phyloP scores from a whole-genome alignment of 1,284 basidiomycete species.

The Rhizoctonia solani region DNA sequence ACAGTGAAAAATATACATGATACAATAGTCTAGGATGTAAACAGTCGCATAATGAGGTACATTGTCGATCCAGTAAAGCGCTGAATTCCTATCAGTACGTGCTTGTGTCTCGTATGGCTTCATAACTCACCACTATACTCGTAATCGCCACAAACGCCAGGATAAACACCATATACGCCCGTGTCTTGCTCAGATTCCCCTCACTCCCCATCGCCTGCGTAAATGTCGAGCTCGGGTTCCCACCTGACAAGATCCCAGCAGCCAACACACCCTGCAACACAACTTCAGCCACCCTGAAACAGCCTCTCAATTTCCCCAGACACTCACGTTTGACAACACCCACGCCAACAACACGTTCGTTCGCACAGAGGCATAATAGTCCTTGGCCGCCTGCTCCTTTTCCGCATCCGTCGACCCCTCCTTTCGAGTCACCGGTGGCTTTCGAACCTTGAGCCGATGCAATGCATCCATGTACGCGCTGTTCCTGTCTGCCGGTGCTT shows the following conservation, averaged over 20 bases:
- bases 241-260: slow-evolving; percentile 71
- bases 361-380: slow-evolving; percentile 87
- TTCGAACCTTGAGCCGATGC: slow-evolving; percentile 73
- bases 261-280: slow-evolving; percentile 67
- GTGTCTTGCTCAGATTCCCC: slow-evolving; percentile 59
- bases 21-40: slow-evolving; percentile 47
- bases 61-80: slow-evolving; percentile 66
- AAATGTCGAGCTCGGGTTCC: slow-evolving; percentile 67
- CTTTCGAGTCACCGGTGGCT: slow-evolving; percentile 50
- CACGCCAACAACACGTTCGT: slow-evolving; percentile 88
- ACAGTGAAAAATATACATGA: background rate
- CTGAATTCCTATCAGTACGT: slow-evolving; percentile 47
- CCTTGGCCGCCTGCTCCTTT: slow-evolving; percentile 77
- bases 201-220: slow-evolving; percentile 47
- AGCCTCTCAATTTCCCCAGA: background rate
- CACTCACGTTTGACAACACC: slow-evolving; percentile 78
- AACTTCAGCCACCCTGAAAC: background rate
- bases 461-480: slow-evolving; percentile 88
- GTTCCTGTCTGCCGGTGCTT: slow-evolving; percentile 86
- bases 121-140: slow-evolving; percentile 55
- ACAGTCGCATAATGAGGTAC: slow-evolving; percentile 64
- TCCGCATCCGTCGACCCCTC: slow-evolving; percentile 53
- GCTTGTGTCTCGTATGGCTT: slow-evolving; percentile 40
- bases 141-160: slow-evolving; percentile 77
- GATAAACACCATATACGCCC: slow-evolving; percentile 78